Percentiles rank a stretch among this genome's conserved stretches.
Evolutionary conservation across 1,284 basidiomycete species (phyloP).

Genomic region (Trichosporon coremiiforme): DNA sequence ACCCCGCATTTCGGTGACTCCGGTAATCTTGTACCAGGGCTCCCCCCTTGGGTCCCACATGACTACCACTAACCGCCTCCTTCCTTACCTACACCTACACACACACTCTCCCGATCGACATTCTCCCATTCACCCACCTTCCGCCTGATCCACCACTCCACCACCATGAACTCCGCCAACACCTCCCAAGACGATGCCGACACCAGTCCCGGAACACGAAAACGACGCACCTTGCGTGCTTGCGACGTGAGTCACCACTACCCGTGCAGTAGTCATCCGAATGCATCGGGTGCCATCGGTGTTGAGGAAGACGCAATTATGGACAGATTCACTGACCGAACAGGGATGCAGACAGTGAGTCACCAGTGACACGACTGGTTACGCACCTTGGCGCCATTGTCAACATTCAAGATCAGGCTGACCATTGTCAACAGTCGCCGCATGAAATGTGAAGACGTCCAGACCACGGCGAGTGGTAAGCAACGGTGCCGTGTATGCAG

Average conservation of each 20-base stretch:
- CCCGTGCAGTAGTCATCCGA: not conserved
- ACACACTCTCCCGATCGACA: not conserved
- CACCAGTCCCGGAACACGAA: not conserved
- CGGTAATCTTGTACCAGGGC: too few species aligned
- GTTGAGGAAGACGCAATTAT: not conserved
- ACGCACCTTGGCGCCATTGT: slow-evolving; percentile 7
- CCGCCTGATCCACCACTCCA: slow-evolving; percentile 6
- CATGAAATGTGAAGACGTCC: slow-evolving; percentile 39
- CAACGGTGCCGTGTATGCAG: slow-evolving; percentile 37
- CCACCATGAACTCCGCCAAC: not conserved
- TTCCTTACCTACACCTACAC: not conserved
- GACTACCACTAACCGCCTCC: not conserved
- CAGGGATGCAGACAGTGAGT: slow-evolving; percentile 36
- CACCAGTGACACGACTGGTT: slow-evolving; percentile 7
- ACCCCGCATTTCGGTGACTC: slow-evolving; percentile 4
- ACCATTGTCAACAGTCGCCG: slow-evolving; percentile 30
- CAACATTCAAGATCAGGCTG: not conserved
- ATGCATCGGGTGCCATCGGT: slow-evolving; percentile 1
- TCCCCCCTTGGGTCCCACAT: not conserved
- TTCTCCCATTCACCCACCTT: slow-evolving; percentile 17
- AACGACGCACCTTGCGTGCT: slow-evolving; percentile 12
- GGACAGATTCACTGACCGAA: not conserved
- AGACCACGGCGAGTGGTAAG: slow-evolving; percentile 17
- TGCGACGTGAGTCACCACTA: slow-evolving; percentile 10
- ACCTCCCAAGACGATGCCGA: slow-evolving; percentile 7